Evolutionary conservation across 768 basidiomycete genomes (phyloP).

Genomic region (Lentinus tigrinus): DNA sequence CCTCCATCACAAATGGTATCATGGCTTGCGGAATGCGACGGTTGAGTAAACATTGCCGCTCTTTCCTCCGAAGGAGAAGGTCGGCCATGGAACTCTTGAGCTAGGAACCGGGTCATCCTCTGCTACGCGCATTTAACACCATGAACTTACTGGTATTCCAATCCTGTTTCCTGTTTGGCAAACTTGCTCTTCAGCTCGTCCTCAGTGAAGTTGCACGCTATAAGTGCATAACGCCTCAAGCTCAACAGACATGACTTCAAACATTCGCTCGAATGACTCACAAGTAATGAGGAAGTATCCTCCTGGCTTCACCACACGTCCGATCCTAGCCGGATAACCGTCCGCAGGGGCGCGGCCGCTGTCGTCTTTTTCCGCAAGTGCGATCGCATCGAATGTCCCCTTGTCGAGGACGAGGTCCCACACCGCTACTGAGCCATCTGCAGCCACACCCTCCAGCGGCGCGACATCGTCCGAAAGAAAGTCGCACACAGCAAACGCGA

Average conservation of each 20-base stretch:
- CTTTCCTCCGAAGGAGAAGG: conserved; percentile 75
- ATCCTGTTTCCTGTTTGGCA: conserved; percentile 41
- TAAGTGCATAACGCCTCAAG: neutral
- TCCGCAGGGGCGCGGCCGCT: conserved; percentile 51
- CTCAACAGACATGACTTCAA: too few relatives aligned
- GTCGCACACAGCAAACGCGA: conserved; percentile 61
- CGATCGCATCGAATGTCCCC: conserved; percentile 88
- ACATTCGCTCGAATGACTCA: conserved; percentile 35
- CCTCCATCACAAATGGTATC: neutral
- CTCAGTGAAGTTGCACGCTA: conserved; percentile 81
- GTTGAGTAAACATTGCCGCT: conserved; percentile 69
- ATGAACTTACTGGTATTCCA: conserved; percentile 59
- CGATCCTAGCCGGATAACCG: conserved; percentile 60
- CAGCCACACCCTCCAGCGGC: conserved; percentile 14
- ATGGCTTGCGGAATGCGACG: conserved; percentile 63
- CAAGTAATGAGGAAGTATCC: conserved; percentile 81
- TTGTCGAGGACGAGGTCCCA: conserved; percentile 86
- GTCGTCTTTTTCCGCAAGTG: conserved; percentile 60
- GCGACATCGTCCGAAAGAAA: conserved; percentile 59
- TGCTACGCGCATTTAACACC: neutral
- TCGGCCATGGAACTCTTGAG: conserved; percentile 71
- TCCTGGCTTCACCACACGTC: conserved; percentile 57
- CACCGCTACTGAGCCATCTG: conserved; percentile 10
- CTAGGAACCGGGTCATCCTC: conserved; percentile 34
- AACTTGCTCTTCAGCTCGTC: conserved; percentile 65